A percentile compares a stretch with the other conserved stretches of the same genome.
phyloP scores from a whole-genome alignment of 331 rosid genomes.

The Acacia concinna region DNA sequence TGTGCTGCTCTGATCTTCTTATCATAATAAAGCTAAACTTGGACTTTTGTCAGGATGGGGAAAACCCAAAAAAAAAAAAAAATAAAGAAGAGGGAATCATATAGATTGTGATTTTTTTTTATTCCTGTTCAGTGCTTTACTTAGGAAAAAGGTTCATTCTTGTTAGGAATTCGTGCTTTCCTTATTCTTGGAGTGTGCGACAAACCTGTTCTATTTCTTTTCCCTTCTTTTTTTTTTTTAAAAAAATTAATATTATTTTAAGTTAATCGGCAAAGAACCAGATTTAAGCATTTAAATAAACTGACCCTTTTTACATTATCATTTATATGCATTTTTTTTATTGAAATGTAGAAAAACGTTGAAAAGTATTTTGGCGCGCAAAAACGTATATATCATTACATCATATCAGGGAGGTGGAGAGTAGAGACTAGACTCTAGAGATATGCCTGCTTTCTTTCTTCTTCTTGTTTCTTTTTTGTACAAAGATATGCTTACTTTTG shows the following conservation, averaged over 20 bases:
- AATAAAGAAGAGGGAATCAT: too few relatives aligned
- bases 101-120: background rate
- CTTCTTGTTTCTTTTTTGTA: too few relatives aligned
- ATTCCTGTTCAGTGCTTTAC: background rate
- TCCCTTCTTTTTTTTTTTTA: too few relatives aligned
- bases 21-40: background rate
- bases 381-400: background rate
- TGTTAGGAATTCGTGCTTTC: background rate
- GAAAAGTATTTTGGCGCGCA: slow-evolving; percentile 1
- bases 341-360: background rate
- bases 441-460: too few relatives aligned
- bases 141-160: background rate
- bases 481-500: background rate
- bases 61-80: background rate
- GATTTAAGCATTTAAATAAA: background rate
- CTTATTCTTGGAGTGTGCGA: background rate
- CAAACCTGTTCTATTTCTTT: background rate
- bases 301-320: too few relatives aligned
- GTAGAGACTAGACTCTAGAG: too few relatives aligned
- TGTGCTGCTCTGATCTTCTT: background rate
- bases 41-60: background rate
- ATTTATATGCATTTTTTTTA: too few relatives aligned
- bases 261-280: background rate
- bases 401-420: background rate
- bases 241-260: too few relatives aligned